phyloP scores from a whole-genome alignment of 352 stramenopile genomes.

The Phytophthora fragariae region DNA sequence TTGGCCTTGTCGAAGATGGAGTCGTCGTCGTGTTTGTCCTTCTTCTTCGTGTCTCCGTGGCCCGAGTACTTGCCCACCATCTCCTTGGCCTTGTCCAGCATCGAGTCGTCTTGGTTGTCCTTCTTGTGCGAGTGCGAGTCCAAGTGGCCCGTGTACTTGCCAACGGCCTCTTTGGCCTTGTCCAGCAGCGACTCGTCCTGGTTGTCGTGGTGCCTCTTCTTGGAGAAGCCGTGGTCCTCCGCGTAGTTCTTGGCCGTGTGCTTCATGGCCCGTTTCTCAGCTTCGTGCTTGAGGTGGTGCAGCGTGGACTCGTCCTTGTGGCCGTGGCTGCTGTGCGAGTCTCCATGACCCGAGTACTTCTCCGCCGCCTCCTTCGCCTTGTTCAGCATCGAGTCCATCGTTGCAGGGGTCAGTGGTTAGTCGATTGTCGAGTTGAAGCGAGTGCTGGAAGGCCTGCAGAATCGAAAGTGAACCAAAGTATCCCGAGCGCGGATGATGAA shows the following conservation, averaged over 20 bases:
- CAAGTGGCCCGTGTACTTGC: constrained; percentile 32
- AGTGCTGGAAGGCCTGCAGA: constrained; percentile 11
- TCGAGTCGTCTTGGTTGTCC: constrained; percentile 27
- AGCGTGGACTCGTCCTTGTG: constrained; percentile 22
- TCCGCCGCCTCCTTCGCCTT: constrained; percentile 33
- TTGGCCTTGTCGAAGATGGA: constrained; percentile 40
- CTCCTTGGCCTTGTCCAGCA: constrained; percentile 38
- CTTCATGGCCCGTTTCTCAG: constrained; percentile 29
- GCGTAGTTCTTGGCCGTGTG: constrained; percentile 27
- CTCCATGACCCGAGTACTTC: constrained; percentile 20
- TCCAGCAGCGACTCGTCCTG: constrained; percentile 31
- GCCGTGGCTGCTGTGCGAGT: constrained; percentile 1
- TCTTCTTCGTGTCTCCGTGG: constrained; percentile 27
- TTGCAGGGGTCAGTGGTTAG: neutral
- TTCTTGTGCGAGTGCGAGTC: constrained; percentile 28
- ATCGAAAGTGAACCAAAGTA: constrained; percentile 31
- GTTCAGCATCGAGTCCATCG: constrained; percentile 41
- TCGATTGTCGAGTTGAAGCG: neutral
- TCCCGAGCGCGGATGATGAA: neutral
- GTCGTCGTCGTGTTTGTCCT: constrained; percentile 26
- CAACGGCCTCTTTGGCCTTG: constrained; percentile 34
- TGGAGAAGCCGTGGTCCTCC: constrained; percentile 31
- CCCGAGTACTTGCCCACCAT: constrained; percentile 28
- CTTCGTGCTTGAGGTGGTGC: constrained; percentile 30
- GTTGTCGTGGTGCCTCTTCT: constrained; percentile 30